A percentile compares a stretch with the other conserved stretches of the same genome.
These are phyloP conservation scores for Volvox africanus DNA, from an alignment of 139 green algal genomes.

Conservation along the genomic window DNA sequence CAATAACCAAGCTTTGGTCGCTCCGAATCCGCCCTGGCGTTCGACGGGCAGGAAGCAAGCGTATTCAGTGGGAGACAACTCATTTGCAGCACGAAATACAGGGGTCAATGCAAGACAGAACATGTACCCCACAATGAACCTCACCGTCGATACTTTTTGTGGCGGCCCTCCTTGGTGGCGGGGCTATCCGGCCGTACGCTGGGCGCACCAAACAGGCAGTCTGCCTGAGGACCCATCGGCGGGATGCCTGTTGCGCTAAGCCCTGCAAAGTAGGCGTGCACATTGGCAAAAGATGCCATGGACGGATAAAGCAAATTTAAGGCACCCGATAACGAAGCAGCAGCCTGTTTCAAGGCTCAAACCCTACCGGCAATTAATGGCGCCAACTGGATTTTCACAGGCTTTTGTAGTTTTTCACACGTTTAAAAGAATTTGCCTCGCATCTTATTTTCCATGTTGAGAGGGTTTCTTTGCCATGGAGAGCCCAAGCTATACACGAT, in stretches of 20 bases:
- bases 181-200: constrained; percentile 24
- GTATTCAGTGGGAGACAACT: not conserved
- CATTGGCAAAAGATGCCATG: not conserved
- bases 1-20: constrained; percentile 41
- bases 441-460: too few relatives aligned
- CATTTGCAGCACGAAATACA: not conserved
- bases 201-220: constrained; percentile 26
- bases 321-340: too few relatives aligned
- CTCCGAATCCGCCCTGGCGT: constrained; percentile 38
- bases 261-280: not conserved
- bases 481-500: too few relatives aligned
- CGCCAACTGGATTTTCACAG: too few relatives aligned
- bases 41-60: not conserved
- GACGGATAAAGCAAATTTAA: too few relatives aligned
- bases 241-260: not conserved
- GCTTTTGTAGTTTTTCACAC: too few relatives aligned
- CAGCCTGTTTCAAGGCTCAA: too few relatives aligned
- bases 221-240: not conserved
- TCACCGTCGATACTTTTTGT: constrained; percentile 43
- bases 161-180: constrained; percentile 34
- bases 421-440: too few relatives aligned
- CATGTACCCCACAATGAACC: not conserved
- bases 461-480: too few relatives aligned
- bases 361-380: too few relatives aligned
- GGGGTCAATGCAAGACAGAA: too few relatives aligned